Percentiles rank a stretch among this genome's conserved stretches.
Conservation (phyloP, 2,329 filamentous ascomycete genomes). For the Alternaria postmessia region DNA sequence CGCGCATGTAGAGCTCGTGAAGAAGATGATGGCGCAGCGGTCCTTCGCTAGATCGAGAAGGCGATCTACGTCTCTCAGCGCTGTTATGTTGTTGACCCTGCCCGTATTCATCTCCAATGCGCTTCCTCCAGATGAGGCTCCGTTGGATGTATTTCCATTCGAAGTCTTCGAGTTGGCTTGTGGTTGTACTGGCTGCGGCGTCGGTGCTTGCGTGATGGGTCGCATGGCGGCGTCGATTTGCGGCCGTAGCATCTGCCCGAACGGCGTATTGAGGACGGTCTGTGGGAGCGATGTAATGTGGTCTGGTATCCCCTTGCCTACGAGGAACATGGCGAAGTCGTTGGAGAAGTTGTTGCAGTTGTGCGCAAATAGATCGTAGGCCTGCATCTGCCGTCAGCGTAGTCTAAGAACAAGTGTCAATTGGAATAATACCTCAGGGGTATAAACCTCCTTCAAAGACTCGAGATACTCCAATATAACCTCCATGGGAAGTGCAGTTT, state of each 20-base stretch:
- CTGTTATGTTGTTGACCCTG: conserved; percentile 69
- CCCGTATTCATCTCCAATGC: conserved; percentile 44
- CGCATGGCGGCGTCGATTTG: conserved; percentile 73
- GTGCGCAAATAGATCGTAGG: conserved; percentile 67
- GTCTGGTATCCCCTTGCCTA: conserved; percentile 86
- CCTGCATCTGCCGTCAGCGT: conserved; percentile 31
- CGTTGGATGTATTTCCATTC: conserved; percentile 17
- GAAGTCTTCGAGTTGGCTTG: conserved; percentile 18
- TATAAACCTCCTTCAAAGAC: conserved; percentile 83
- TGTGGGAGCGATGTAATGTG: conserved; percentile 87
- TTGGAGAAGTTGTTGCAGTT: conserved; percentile 99
- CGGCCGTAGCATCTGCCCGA: conserved; percentile 86
- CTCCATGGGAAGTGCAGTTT: conserved; percentile 79
- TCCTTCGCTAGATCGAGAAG: conserved; percentile 67
- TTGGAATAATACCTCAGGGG: conserved; percentile 66
- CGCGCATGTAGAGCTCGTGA: conserved; percentile 85
- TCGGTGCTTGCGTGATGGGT: conserved; percentile 67
- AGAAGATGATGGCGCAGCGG: conserved; percentile 85
- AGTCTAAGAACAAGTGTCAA: background rate
- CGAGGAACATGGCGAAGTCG: conserved; percentile 86
- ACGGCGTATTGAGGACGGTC: conserved; percentile 83
- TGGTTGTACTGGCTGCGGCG: conserved; percentile 41
- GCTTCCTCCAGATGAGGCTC: conserved; percentile 15
- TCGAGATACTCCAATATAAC: conserved; percentile 88
- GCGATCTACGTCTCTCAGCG: conserved; percentile 66